Evolutionary conservation across 371 early-diverging fungal species (phyloP), one percentile per base, ranked within the genome.

Genomic region (Saksenaea oblongispora): DNA sequence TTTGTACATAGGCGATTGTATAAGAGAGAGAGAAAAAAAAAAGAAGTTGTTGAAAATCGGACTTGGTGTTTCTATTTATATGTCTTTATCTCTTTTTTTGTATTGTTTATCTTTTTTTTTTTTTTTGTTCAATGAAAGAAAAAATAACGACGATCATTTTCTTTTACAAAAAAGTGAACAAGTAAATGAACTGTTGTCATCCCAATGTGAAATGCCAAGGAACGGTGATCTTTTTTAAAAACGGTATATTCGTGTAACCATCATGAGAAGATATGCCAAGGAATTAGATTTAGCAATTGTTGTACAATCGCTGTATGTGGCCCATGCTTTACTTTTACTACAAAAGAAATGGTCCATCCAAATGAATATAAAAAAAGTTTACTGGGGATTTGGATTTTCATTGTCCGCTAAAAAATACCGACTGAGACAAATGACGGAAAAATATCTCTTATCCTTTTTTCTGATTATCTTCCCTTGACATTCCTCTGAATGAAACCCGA

Each of bases 41-140:
- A 47, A 47, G 51, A 47, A 47, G 51, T 47, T 47, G 51, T 47
- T 47, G n/a, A n/a, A 47, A 47, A 47, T 47, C 51, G 22, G n/a
- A 22, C n/a, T 47, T 47, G 51, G 51, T 4, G n/a, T 3, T 47
- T 47, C 51, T 47, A 47, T 47, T 47, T 47, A 47, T 47, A 22
- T 47, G 10, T 22, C 24, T 22, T 22, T 47, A 18, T 22, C 3
- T 11, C 11, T 39, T 11, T 39, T 39, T 39, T 39, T 39, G n/a
- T 47, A 17, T 47, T 47, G 14, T 17, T 47, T 47, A 18, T 47
- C 22, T 18, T 24, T 47, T 17, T 47, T 26, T 18, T 17, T 24
- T 47, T 18, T 42, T 5, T 42, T 42, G 1, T 7, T 17, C 18
- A 10, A 37, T 15, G 15, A 37, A 41, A 41, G 8, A 14, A 41